phyloP scores from a whole-genome alignment of 345 rosid genomes.

The Euclidium syriacum region DNA sequence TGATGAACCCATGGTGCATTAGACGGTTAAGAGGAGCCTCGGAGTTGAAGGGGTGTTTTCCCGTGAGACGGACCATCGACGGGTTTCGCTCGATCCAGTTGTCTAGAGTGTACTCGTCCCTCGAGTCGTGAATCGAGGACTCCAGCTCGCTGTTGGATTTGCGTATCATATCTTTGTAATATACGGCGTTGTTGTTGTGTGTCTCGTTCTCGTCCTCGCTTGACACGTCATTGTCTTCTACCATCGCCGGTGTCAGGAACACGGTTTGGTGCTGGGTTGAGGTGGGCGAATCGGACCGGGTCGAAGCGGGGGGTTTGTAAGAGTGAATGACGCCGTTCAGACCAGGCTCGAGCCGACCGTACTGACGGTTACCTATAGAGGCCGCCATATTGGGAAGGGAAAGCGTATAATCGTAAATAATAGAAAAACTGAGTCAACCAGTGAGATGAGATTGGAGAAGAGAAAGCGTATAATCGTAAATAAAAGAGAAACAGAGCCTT shows the following conservation, averaged over 20 bases:
- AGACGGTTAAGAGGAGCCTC: slow-evolving; percentile 69
- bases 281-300: slow-evolving; percentile 37
- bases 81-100: slow-evolving; percentile 77
- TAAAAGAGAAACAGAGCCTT: background rate
- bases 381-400: slow-evolving; percentile 49
- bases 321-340: slow-evolving; percentile 49
- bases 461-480: background rate
- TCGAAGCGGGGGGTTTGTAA: slow-evolving; percentile 36
- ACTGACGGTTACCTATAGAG: slow-evolving; percentile 64
- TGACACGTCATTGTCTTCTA: slow-evolving; percentile 29
- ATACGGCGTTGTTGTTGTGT: slow-evolving; percentile 6
- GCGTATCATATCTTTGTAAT: slow-evolving; percentile 40
- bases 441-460: no score
- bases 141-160: slow-evolving; percentile 61
- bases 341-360: slow-evolving; percentile 37
- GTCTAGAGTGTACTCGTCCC: slow-evolving; percentile 73
- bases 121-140: slow-evolving; percentile 48
- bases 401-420: background rate
- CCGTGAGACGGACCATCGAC: slow-evolving; percentile 86
- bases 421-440: background rate
- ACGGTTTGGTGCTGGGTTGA: slow-evolving; percentile 4
- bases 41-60: slow-evolving; percentile 90
- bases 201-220: slow-evolving; percentile 56
- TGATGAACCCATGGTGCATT: slow-evolving; percentile 91
- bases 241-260: slow-evolving; percentile 11